Percentiles rank a stretch among this genome's conserved stretches.
These are phyloP conservation scores for Mycena indigotica DNA, from an alignment of 768 basidiomycete species.

Conservation along the genomic window DNA sequence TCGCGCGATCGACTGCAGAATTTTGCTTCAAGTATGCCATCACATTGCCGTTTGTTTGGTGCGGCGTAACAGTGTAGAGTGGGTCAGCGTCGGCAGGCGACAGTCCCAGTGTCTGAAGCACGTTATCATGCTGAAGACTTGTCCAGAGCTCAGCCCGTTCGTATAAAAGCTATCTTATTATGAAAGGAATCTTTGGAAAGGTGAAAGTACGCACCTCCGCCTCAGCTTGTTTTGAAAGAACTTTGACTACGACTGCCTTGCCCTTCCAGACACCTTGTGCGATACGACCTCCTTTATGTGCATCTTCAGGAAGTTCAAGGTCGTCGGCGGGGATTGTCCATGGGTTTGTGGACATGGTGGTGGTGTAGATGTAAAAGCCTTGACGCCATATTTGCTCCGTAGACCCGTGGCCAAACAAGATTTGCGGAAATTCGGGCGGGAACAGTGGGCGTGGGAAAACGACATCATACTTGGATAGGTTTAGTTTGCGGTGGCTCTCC, in stretches of 20 bases:
- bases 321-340: conserved; percentile 19
- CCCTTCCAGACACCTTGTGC: conserved; percentile 18
- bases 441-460: neutral
- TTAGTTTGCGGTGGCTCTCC: too few relatives aligned
- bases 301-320: conserved; percentile 12
- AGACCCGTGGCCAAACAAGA: neutral
- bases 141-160: conserved; percentile 26
- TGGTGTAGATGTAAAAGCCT: neutral
- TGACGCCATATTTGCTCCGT: neutral
- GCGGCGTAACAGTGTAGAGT: conserved; percentile 24
- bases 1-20: conserved; percentile 22
- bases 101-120: conserved; percentile 27
- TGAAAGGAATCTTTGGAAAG: neutral
- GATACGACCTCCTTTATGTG: conserved; percentile 11
- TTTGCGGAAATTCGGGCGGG: neutral
- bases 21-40: conserved; percentile 23
- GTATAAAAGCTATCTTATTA: conserved; percentile 19
- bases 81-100: conserved; percentile 27
- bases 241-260: conserved; percentile 17
- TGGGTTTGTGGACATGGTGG: conserved; percentile 18
- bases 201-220: conserved; percentile 8
- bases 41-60: conserved; percentile 24
- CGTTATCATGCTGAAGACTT: conserved; percentile 23
- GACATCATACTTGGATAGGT: neutral
- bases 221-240: conserved; percentile 15